phyloP scores from a whole-genome alignment of 2,329 filamentous ascomycete species.

The Penicillium decumbens region DNA sequence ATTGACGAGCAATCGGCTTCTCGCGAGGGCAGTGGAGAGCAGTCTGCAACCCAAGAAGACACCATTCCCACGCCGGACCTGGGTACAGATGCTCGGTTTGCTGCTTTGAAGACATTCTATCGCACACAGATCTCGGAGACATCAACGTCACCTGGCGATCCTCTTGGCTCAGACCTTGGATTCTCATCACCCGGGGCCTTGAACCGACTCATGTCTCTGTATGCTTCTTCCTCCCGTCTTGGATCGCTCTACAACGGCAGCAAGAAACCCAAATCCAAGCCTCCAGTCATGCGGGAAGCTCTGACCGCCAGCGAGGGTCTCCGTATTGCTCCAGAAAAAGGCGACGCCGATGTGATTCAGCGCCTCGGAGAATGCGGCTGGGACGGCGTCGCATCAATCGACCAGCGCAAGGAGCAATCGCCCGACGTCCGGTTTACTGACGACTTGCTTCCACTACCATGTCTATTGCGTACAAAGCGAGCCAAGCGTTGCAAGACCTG shows the following conservation, averaged over 20 bases:
- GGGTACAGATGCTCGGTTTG: constrained; percentile 66
- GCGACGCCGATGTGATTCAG: constrained; percentile 57
- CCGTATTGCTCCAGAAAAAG: constrained; percentile 55
- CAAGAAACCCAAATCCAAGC: constrained; percentile 63
- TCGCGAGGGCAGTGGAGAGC: constrained; percentile 29
- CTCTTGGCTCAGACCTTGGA: constrained; percentile 47
- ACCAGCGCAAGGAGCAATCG: constrained; percentile 51
- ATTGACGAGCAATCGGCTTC: constrained; percentile 31
- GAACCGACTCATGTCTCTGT: constrained; percentile 85
- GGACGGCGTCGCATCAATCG: constrained; percentile 55
- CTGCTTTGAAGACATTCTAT: constrained; percentile 74
- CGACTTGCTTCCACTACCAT: constrained; percentile 74
- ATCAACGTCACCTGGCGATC: constrained; percentile 50
- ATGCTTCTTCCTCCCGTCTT: constrained; percentile 56
- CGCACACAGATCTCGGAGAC: constrained; percentile 67
- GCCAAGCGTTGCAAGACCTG: constrained; percentile 90
- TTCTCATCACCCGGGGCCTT: constrained; percentile 75
- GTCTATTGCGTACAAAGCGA: constrained; percentile 81
- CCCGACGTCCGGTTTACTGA: constrained; percentile 59
- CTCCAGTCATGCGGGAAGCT: constrained; percentile 76
- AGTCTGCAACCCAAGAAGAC: constrained; percentile 35
- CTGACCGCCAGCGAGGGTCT: constrained; percentile 67
- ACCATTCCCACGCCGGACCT: constrained; percentile 34
- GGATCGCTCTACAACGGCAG: constrained; percentile 52
- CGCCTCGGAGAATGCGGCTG: constrained; percentile 58